Evolutionary conservation across 2,329 filamentous ascomycete species (phyloP), one percentile per base, ranked within the genome.

Genomic region (Aureobasidium mangrovei): DNA sequence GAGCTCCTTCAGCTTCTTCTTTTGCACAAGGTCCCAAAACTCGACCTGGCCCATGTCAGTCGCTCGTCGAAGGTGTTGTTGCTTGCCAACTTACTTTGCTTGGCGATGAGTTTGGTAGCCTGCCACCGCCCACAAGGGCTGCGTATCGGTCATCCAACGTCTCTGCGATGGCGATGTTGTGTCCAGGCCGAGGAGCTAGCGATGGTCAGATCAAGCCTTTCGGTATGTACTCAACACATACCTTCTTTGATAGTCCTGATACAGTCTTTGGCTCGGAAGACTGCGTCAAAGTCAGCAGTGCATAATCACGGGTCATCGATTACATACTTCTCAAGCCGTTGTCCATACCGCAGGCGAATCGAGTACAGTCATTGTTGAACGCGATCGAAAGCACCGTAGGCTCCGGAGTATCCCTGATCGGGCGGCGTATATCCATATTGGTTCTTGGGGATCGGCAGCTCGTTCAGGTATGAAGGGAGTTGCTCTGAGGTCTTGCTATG

Each of bases 11-110:
- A 88, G 77, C 6, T 85, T 82, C 60, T 84, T 86, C 58, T 85
- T 82, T 60, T 86, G 87, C 57, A 82, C 78, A 63, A 95, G 89
- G 68, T 98, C 91, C 91, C 91, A 97, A 62, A 97, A 87, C 60
- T 94, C 83, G 46, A 91, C 79, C 81, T 85, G 55, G 27, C 61
- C 29, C 3, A 63, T 49, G 1, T 64, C 52, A 55, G 59, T 57
- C 65, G 75, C 55, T 63, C 58, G 63, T 58, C 54, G 46, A 48
- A 26, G 56, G 43, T 28, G 59, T 47, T 7, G 51, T 52, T 35
- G 31, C 47, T 7, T 43, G 47, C 53, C 24, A 42, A 59, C 65
- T 54, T 63, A 84, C 88, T 76, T 94, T 95, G 71, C 91, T 94
- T 66, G 86, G 85, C 10, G 89, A 84, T 63, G 89, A 93, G 65